These are phyloP conservation scores for Jasminum sambac DNA, from an alignment of 257 asterid genomes.

Conservation along the genomic window DNA sequence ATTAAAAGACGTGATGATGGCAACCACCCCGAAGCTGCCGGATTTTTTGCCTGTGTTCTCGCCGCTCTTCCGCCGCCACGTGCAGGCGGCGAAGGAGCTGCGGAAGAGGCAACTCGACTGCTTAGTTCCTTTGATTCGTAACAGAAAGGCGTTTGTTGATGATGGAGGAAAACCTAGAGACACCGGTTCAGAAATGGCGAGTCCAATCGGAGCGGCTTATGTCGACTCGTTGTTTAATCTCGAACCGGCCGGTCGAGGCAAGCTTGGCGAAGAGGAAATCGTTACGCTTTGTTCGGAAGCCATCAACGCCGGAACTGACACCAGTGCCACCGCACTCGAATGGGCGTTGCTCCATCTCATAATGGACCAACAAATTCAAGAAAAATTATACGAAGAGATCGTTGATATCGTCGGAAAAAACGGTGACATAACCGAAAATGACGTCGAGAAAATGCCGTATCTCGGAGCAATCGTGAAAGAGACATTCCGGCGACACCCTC, in stretches of 20 bases:
- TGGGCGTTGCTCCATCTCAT: constrained; percentile 87
- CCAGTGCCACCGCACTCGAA: constrained; percentile 84
- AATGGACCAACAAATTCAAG: constrained; percentile 70
- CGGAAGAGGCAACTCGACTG: constrained; percentile 69
- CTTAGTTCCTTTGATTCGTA: constrained; percentile 63
- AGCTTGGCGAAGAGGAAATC: constrained; percentile 76
- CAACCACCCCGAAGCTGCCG: constrained; percentile 82
- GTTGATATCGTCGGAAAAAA: constrained; percentile 60
- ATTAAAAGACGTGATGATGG: constrained; percentile 82
- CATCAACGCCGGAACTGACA: constrained; percentile 91
- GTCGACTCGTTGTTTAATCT: constrained; percentile 73
- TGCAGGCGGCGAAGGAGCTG: constrained; percentile 59
- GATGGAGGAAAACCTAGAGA: constrained; percentile 38
- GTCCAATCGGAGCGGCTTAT: constrained; percentile 91
- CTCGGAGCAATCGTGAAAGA: constrained; percentile 78
- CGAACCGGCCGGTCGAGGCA: constrained; percentile 59
- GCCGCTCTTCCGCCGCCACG: constrained; percentile 68
- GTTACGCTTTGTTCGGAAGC: constrained; percentile 86
- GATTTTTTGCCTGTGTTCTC: constrained; percentile 77
- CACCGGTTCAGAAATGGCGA: constrained; percentile 61
- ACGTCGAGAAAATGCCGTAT: constrained; percentile 79
- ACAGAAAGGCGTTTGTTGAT: constrained; percentile 66
- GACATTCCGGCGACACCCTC: constrained; percentile 79
- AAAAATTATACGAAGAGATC: constrained; percentile 60
- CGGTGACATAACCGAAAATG: constrained; percentile 50